These are phyloP conservation scores for Talaromyces rugulosus DNA, from an alignment of 2,329 filamentous ascomycete species.

Conservation along the genomic window DNA sequence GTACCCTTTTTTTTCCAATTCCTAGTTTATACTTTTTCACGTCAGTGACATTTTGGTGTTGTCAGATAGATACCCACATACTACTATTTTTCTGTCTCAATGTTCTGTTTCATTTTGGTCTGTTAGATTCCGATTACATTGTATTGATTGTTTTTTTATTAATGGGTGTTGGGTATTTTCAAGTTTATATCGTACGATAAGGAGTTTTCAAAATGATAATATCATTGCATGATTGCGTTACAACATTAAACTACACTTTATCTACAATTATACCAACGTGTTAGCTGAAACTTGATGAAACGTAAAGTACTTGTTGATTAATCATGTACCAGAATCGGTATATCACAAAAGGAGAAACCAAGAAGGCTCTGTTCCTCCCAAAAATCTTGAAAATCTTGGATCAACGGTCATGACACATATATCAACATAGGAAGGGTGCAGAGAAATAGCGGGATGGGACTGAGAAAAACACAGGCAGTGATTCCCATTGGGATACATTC, in stretches of 20 bases:
- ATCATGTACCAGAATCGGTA: constrained; percentile 1
- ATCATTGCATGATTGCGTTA: not conserved
- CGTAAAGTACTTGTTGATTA: not conserved
- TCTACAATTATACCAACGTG: not conserved
- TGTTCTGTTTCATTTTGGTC: not conserved
- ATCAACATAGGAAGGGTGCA: not conserved
- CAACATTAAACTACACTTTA: not conserved
- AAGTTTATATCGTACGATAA: not conserved
- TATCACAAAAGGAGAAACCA: constrained; percentile 7
- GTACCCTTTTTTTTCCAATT: not conserved
- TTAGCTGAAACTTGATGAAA: not conserved
- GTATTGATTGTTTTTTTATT: too few relatives aligned
- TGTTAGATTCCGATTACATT: too few relatives aligned
- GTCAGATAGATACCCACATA: not conserved
- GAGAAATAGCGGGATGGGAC: not conserved
- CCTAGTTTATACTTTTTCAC: not conserved
- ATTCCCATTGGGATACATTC: not conserved
- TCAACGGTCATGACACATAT: not conserved
- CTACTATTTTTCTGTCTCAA: not conserved
- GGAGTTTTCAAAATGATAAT: too few relatives aligned
- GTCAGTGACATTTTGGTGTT: not conserved
- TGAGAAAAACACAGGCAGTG: not conserved
- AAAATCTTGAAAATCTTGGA: not conserved
- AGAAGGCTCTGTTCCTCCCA: constrained; percentile 10
- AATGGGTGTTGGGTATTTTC: too few relatives aligned